These are phyloP conservation scores for Lumnitzera racemosa DNA, from an alignment of 345 rosid genomes.

Conservation along the genomic window DNA sequence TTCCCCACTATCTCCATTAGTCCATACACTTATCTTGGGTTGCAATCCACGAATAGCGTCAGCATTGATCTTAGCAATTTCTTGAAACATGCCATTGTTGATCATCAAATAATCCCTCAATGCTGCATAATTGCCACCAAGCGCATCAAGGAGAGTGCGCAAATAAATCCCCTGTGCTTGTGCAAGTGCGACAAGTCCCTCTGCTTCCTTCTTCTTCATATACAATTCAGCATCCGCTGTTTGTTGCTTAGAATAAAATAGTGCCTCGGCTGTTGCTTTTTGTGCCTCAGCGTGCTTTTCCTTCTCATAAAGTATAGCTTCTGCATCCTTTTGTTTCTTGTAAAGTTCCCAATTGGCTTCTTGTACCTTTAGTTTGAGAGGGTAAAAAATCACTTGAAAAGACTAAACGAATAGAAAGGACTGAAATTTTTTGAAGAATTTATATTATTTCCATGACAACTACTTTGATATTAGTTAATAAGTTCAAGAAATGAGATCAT, in stretches of 20 bases:
- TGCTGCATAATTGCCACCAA: constrained; percentile 46
- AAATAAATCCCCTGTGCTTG: constrained; percentile 57
- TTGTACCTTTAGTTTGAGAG: constrained; percentile 4
- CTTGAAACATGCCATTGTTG: constrained; percentile 38
- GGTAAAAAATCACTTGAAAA: background rate
- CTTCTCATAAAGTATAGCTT: constrained; percentile 47
- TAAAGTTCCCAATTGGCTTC: constrained; percentile 18
- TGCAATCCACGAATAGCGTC: constrained; percentile 51
- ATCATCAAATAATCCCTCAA: constrained; percentile 61
- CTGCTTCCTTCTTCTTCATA: constrained; percentile 57
- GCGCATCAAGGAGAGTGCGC: constrained; percentile 40
- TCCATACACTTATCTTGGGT: constrained; percentile 76
- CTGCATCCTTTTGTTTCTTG: constrained; percentile 55
- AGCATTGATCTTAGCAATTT: constrained; percentile 51
- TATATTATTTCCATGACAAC: too few species aligned
- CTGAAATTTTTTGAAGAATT: too few species aligned
- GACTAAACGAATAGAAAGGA: background rate
- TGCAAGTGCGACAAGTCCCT: constrained; percentile 49
- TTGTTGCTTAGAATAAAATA: constrained; percentile 41
- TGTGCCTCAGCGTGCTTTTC: constrained; percentile 59
- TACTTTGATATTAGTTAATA: too few species aligned
- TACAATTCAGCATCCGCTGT: constrained; percentile 33
- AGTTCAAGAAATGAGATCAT: too few species aligned
- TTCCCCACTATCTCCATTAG: constrained; percentile 22
- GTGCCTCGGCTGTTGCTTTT: constrained; percentile 59